A percentile compares a stretch with the other conserved stretches of the same genome.
These are phyloP conservation scores for Fusarium dlaminii DNA, from an alignment of 2,329 filamentous ascomycete species.

Conservation along the genomic window DNA sequence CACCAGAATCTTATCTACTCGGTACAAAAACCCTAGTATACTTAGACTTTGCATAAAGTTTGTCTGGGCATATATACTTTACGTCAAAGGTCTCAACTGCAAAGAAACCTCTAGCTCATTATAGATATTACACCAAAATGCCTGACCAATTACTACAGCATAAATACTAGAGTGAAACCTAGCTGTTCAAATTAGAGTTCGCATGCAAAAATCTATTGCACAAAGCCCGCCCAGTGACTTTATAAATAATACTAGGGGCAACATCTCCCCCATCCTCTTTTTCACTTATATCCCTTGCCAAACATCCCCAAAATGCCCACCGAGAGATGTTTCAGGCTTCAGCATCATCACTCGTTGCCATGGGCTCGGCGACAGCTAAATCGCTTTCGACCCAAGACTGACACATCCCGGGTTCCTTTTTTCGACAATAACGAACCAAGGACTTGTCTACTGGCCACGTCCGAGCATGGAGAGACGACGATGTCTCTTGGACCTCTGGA, in stretches of 20 bases:
- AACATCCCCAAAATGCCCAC: accelerated
- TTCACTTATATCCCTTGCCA: neutral
- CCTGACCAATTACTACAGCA: too few species aligned
- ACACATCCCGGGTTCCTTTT: neutral
- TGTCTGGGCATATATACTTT: too few species aligned
- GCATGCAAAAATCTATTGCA: neutral
- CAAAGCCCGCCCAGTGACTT: neutral
- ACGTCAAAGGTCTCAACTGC: too few species aligned
- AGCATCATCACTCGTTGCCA: neutral
- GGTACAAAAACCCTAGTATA: too few species aligned
- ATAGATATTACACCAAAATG: too few species aligned
- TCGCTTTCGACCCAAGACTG: too few species aligned
- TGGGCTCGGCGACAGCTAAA: neutral
- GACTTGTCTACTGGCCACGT: neutral
- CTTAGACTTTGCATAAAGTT: too few species aligned
- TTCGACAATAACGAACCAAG: neutral
- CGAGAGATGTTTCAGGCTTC: neutral
- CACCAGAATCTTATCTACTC: too few species aligned
- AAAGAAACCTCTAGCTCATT: too few species aligned
- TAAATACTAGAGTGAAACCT: neutral
- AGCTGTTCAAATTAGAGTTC: neutral
- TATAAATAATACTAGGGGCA: neutral
- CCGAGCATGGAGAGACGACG: accelerated
- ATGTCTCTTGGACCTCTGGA: accelerated
- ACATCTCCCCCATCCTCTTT: too few species aligned